These are phyloP conservation scores for Fusarium cyanostomum DNA, from an alignment of 2,329 filamentous ascomycete species.

Conservation along the genomic window DNA sequence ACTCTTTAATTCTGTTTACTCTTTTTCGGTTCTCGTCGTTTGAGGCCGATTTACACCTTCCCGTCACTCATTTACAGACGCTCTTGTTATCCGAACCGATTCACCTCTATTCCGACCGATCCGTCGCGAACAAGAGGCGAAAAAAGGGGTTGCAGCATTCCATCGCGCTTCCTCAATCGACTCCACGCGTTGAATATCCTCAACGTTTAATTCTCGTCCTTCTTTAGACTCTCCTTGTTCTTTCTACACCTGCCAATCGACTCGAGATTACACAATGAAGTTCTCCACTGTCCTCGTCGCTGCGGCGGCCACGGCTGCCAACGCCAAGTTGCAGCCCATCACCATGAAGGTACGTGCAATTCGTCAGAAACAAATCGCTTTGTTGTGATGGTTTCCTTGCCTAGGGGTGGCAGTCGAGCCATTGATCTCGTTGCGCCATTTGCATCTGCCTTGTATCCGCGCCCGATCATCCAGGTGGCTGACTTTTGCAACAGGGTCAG, in stretches of 20 bases:
- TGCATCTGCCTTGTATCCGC: no score
- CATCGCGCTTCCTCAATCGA: constrained; percentile 9
- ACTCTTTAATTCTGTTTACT: constrained; percentile 40
- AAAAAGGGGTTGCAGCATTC: constrained; percentile 34
- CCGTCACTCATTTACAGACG: constrained; percentile 44
- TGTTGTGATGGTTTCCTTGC: not conserved
- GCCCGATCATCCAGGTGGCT: no score
- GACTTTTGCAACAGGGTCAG: constrained; percentile 62
- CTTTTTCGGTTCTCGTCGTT: constrained; percentile 35
- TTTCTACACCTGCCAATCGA: constrained; percentile 30
- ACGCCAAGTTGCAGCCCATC: constrained; percentile 64
- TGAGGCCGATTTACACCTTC: constrained; percentile 43
- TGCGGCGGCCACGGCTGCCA: constrained; percentile 53
- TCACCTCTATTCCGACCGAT: constrained; percentile 17
- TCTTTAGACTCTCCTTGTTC: constrained; percentile 27
- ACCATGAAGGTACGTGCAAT: constrained; percentile 69
- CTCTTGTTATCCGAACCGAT: constrained; percentile 22
- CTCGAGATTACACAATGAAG: constrained; percentile 45
- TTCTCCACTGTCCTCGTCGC: constrained; percentile 52
- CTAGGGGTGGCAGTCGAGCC: no score
- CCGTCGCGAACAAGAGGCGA: constrained; percentile 15
- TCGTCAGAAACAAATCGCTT: not conserved
- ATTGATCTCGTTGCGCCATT: not conserved
- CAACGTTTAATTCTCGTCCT: constrained; percentile 31
- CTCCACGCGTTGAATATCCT: constrained; percentile 14